phyloP scores from a whole-genome alignment of 768 basidiomycete species.

The Suillus lakei region DNA sequence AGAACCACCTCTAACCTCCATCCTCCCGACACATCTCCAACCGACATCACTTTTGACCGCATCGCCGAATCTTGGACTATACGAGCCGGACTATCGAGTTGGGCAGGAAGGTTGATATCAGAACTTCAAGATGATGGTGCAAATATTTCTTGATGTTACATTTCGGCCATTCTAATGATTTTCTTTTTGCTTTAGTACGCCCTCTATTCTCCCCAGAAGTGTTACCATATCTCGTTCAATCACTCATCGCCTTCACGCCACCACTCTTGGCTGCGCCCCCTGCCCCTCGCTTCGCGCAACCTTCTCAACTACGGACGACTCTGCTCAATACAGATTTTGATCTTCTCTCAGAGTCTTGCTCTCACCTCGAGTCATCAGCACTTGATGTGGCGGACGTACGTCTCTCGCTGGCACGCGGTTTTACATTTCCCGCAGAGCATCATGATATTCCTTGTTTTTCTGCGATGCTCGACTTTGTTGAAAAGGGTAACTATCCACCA shows the following conservation, averaged over 20 bases:
- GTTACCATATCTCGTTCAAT: conserved; percentile 63
- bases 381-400: conserved; percentile 82
- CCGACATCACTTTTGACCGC: conserved; percentile 28
- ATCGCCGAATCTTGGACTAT: conserved; percentile 65
- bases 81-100: conserved; percentile 67
- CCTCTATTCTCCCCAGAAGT: conserved; percentile 65
- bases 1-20: conserved; percentile 26
- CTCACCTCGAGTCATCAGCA: conserved; percentile 74
- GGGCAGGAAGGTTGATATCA: conserved; percentile 79
- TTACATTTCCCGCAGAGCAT: conserved; percentile 62
- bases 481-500: conserved; percentile 68
- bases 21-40: conserved; percentile 22
- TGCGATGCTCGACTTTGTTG: conserved; percentile 74
- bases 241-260: conserved; percentile 64
- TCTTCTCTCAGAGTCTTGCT: conserved; percentile 74
- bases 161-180: neutral
- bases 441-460: conserved; percentile 61
- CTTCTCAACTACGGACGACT: conserved; percentile 44
- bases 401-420: conserved; percentile 68
- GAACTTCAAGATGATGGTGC: conserved; percentile 75
- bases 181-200: conserved; percentile 44
- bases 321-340: conserved; percentile 73
- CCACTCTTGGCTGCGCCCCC: conserved; percentile 47
- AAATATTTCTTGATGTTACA: neutral
- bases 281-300: conserved; percentile 42